These are phyloP conservation scores for Clonostachys chloroleuca DNA, from an alignment of 2,329 filamentous ascomycete genomes.

Conservation along the genomic window DNA sequence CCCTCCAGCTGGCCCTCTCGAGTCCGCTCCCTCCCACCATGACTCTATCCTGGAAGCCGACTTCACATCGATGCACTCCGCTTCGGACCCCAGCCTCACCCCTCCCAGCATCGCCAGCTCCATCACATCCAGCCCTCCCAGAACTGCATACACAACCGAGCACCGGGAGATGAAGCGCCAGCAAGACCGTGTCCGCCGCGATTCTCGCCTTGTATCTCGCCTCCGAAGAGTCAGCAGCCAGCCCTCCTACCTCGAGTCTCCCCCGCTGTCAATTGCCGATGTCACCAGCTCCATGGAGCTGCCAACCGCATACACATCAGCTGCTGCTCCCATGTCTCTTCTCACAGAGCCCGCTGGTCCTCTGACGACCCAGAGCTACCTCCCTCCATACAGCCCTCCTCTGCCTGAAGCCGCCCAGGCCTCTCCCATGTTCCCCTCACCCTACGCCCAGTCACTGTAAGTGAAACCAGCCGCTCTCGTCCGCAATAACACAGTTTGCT, in stretches of 20 bases:
- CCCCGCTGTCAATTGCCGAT: slow-evolving; percentile 24
- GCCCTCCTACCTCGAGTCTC: slow-evolving; percentile 31
- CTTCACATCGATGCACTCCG: slow-evolving; percentile 26
- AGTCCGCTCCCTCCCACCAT: slow-evolving; percentile 20
- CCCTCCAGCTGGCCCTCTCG: slow-evolving; percentile 21
- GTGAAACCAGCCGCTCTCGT: slow-evolving; percentile 4
- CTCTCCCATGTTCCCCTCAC: slow-evolving; percentile 19
- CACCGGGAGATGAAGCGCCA: slow-evolving; percentile 60
- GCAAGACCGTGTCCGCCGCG: slow-evolving; percentile 52
- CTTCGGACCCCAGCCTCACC: slow-evolving; percentile 46
- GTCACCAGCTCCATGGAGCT: slow-evolving; percentile 34
- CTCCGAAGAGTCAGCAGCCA: slow-evolving; percentile 46
- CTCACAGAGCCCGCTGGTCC: slow-evolving; percentile 43
- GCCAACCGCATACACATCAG: slow-evolving; percentile 43
- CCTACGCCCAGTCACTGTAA: slow-evolving; percentile 30
- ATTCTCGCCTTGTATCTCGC: slow-evolving; percentile 48
- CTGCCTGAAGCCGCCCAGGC: slow-evolving; percentile 36
- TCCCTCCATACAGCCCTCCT: slow-evolving; percentile 45
- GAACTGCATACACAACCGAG: slow-evolving; percentile 48
- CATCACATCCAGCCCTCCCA: slow-evolving; percentile 53
- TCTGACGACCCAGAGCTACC: slow-evolving; percentile 35
- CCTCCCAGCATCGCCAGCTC: slow-evolving; percentile 46
- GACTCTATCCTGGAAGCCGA: slow-evolving; percentile 35
- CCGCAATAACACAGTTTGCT: slow-evolving; percentile 11
- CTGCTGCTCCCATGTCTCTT: slow-evolving; percentile 43